A percentile compares a stretch with the other conserved stretches of the same genome.
Conservation (phyloP, 441 rosid genomes). For the Adansonia grandidieri region DNA sequence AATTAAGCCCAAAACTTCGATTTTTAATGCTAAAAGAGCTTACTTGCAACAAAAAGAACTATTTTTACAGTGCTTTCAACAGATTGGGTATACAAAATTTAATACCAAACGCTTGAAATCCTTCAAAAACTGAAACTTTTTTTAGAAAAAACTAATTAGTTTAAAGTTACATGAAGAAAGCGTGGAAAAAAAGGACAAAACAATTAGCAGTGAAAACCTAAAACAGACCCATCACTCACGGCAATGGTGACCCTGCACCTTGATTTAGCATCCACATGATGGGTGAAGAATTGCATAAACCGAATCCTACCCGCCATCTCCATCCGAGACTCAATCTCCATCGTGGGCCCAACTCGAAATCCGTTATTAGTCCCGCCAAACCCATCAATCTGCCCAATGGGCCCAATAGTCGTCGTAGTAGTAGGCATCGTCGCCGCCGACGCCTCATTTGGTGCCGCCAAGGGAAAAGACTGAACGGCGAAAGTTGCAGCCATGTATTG, state of each 20-base stretch:
- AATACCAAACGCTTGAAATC: constrained; percentile 17
- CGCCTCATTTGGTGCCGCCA: constrained; percentile 35
- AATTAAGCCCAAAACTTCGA: not conserved
- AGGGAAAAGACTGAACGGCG: constrained; percentile 76
- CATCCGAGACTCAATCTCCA: constrained; percentile 90
- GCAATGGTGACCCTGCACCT: constrained; percentile 70
- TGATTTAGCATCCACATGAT: constrained; percentile 65
- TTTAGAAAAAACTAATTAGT: not conserved
- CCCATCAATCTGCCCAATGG: constrained; percentile 27
- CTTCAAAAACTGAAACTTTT: not conserved
- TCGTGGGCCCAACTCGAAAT: constrained; percentile 66
- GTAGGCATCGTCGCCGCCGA: not conserved
- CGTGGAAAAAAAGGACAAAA: not conserved
- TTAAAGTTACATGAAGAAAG: constrained; percentile 5
- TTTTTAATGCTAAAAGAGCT: not conserved
- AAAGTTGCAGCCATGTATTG: constrained; percentile 92
- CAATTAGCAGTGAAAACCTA: constrained; percentile 78
- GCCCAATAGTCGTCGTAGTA: not conserved
- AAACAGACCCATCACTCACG: constrained; percentile 76
- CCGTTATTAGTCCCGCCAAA: constrained; percentile 41
- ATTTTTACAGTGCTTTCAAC: constrained; percentile 44
- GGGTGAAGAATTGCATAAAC: constrained; percentile 77
- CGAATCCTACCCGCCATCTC: constrained; percentile 85
- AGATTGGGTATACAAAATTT: constrained; percentile 24
- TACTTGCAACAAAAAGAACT: not conserved